Evolutionary conservation across 1,139 yeast genomes (phyloP), one percentile per base, ranked within the genome.

Genomic region (Nakaseomyces uthaithaninus): DNA sequence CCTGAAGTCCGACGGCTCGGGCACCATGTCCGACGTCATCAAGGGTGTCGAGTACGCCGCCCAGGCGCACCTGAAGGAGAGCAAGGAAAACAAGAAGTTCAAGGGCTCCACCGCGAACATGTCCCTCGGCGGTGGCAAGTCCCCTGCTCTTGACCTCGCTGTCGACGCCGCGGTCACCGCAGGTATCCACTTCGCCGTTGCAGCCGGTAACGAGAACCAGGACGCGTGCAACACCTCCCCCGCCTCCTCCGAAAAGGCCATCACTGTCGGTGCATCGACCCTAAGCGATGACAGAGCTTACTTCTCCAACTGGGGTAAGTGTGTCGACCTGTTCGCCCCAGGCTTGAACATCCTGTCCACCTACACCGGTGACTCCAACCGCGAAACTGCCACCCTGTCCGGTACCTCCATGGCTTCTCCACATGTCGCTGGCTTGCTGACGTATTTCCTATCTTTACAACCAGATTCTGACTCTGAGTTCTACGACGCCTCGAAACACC

Each of bases 361-460:
- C 41, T 91, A 87, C 68, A 87, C 84, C 63, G 94, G 95, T 39
- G 31, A 37, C 14, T 80, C 94, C 28, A 77, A 78, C 50, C 64
- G 74, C 44, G 87, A 93, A 37, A 81, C 94, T 51, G 94, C 95
- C 46, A 78, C 91, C 40, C 74, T 91, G 65, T 86, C 96, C 30
- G 98, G 98, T 67, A 91, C 98, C 16, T 91, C 98, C 16, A 91
- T 91, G 98, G 98, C 98, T 26, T 85, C 97, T 36, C 98, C 98
- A 41, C 97, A 91, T 62, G 82, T 91, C 62, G 82, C 87, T 47
- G 98, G 98, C 53, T 73, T 91, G 63, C 71, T 81, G 59, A 69
- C 96, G 3, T 91, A 91, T 74, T 89, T 77, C 68, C 70, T 91
- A 55, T 85, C 96, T 17, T 77, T 91, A 64, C 93, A 85, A 67